phyloP scores from a whole-genome alignment of 495 filamentous ascomycete species.

The Penicillium canariense region DNA sequence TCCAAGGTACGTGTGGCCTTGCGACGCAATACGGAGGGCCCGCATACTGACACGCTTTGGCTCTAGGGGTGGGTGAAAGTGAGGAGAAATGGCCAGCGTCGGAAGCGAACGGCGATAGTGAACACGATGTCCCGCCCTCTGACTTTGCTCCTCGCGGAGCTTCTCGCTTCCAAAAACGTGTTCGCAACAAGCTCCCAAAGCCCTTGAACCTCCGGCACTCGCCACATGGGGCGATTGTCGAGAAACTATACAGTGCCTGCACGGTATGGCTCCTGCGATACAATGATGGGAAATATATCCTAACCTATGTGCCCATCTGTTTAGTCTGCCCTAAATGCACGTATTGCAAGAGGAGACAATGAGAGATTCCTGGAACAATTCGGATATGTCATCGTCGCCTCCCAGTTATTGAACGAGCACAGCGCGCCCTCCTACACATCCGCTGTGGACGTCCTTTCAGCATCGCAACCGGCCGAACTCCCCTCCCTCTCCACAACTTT shows the following conservation, averaged over 20 bases:
- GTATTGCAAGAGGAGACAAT: constrained; percentile 78
- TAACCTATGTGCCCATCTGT: background rate
- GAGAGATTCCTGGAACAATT: constrained; percentile 90
- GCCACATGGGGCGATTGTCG: constrained; percentile 45
- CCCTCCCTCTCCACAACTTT: constrained; percentile 44
- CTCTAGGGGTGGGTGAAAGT: constrained; percentile 48
- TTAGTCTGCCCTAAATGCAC: constrained; percentile 59
- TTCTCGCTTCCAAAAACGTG: constrained; percentile 62
- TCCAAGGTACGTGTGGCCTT: constrained; percentile 66
- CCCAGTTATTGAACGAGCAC: constrained; percentile 78
- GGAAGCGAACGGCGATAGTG: constrained; percentile 40
- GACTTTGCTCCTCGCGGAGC: constrained; percentile 75
- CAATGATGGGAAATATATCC: background rate
- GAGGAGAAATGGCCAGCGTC: constrained; percentile 44
- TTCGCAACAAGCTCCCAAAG: constrained; percentile 62
- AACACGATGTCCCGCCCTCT: constrained; percentile 33
- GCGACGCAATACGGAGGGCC: constrained; percentile 1
- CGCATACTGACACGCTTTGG: constrained; percentile 17
- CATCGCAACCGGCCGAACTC: constrained; percentile 33
- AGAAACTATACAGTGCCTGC: constrained; percentile 55
- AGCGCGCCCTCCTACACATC: constrained; percentile 48
- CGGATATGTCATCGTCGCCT: constrained; percentile 91
- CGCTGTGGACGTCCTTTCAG: constrained; percentile 39
- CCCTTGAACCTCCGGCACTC: constrained; percentile 58
- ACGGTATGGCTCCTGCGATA: constrained; percentile 46